These are phyloP conservation scores for Globisporangium megalacanthum DNA, from an alignment of 352 stramenopile species.

Conservation along the genomic window DNA sequence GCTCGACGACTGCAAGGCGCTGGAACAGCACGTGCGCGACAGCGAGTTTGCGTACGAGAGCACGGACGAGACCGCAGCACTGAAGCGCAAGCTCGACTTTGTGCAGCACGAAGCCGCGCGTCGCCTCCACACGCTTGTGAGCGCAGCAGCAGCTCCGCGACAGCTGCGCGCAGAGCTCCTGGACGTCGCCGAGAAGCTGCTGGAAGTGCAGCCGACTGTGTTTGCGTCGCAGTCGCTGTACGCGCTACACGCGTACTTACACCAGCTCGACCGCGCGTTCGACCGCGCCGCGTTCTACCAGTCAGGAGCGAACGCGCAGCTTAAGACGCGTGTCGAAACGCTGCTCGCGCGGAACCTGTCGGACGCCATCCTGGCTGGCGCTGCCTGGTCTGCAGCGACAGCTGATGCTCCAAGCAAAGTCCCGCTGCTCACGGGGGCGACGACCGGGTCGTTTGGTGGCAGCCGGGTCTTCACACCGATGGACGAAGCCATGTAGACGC, in stretches of 20 bases:
- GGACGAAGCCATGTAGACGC: slow-evolving; percentile 28
- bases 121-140: slow-evolving; percentile 47
- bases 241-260: slow-evolving; percentile 53
- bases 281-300: slow-evolving; percentile 42
- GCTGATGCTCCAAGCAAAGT: background rate
- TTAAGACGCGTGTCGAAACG: slow-evolving; percentile 45
- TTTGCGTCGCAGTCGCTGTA: slow-evolving; percentile 54
- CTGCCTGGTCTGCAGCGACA: background rate
- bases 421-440: slow-evolving; percentile 11
- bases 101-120: slow-evolving; percentile 63
- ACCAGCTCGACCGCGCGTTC: slow-evolving; percentile 63
- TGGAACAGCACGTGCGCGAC: slow-evolving; percentile 22
- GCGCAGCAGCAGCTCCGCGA: slow-evolving; percentile 33
- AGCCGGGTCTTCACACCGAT: slow-evolving; percentile 20
- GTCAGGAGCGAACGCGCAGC: slow-evolving; percentile 31
- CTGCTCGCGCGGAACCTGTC: slow-evolving; percentile 54
- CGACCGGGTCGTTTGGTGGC: slow-evolving; percentile 15
- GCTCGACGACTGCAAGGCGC: slow-evolving; percentile 50
- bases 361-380: slow-evolving; percentile 48
- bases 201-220: slow-evolving; percentile 41
- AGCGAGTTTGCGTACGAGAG: slow-evolving; percentile 17
- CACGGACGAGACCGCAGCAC: slow-evolving; percentile 6
- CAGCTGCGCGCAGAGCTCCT: slow-evolving; percentile 39
- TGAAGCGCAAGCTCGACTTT: slow-evolving; percentile 32
- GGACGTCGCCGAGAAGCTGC: slow-evolving; percentile 38